Evolutionary conservation across 345 rosid genomes (phyloP), one percentile per base, ranked within the genome.

Genomic region (Camelina neglecta): DNA sequence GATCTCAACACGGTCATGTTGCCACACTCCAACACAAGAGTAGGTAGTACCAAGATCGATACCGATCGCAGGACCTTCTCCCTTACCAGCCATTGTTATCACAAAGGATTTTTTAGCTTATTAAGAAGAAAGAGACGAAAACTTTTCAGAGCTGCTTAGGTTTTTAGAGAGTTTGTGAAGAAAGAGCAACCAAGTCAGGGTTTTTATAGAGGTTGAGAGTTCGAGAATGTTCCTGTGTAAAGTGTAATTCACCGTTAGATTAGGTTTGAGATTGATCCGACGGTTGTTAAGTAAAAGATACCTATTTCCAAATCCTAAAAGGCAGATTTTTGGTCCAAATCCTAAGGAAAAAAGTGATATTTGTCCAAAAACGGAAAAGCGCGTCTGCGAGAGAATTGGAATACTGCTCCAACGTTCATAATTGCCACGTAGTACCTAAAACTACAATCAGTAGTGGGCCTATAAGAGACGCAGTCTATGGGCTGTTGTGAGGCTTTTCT

Each of bases 21-120:
- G 80, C 83, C 83, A 80, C 1, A 75, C 80, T n/a, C 83, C 83
- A 6, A 80, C 83, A 20, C 83, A 80, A 49, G 79, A 74, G 73
- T 80, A 80, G 2, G 83, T 80, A 0, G 83, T 80, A 6, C 83
- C 83, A 2, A 80, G 83, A 65, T 80, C 83, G 11, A 80, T 80
- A 6, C 83, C 83, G 13, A 80, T 71, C 9, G 76, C 81, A 41
- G 74, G 78, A 12, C 83, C 77, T 75, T 60, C 75, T 61, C 75
- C 75, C 35, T 71, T 71, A 60, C 51, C 68, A 0, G 68, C 5
- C 75, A 72, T 69, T 35, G 23, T 71, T 50, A 38, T 60, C 50
- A 18, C 29, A 29, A 29, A 29, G 31, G 31, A 18, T 4, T 29
- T 29, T 29, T 26, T 3, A 26, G 29, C 29, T 3, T 26, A 26